A percentile compares a stretch with the other conserved stretches of the same genome.
phyloP scores from a whole-genome alignment of 805 yeast genomes.

The Metschnikowia peoriensis region DNA sequence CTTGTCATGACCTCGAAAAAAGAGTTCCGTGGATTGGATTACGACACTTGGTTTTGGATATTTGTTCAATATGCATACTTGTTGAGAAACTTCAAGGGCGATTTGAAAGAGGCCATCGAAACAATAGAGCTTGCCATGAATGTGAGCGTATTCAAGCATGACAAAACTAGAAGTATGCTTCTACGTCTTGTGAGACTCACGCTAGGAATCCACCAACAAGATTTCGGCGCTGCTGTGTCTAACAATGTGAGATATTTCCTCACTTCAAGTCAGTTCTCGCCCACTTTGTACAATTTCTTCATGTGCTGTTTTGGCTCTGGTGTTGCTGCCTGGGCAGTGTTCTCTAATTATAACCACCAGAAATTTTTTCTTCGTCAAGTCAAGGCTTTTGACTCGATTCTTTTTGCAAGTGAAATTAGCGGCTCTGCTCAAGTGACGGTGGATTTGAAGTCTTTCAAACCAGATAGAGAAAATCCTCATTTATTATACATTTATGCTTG shows the following conservation, averaged over 20 bases:
- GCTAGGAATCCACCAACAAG: conserved; percentile 47
- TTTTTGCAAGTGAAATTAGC: conserved; percentile 48
- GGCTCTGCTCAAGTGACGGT: conserved; percentile 80
- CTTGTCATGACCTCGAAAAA: conserved; percentile 47
- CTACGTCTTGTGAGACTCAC: conserved; percentile 69
- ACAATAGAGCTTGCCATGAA: conserved; percentile 72
- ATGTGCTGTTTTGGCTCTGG: conserved; percentile 67
- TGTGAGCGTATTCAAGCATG: conserved; percentile 74
- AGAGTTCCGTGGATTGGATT: conserved; percentile 71
- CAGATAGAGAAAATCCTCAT: conserved; percentile 56
- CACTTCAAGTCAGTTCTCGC: conserved; percentile 72
- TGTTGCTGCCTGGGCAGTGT: conserved; percentile 51
- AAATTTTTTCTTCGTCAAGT: conserved; percentile 86
- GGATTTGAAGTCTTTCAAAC: conserved; percentile 38
- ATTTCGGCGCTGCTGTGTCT: conserved; percentile 49
- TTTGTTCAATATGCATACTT: conserved; percentile 77
- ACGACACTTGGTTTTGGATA: conserved; percentile 81
- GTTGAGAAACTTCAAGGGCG: conserved; percentile 62
- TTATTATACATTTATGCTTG: conserved; percentile 77
- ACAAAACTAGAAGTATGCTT: conserved; percentile 55
- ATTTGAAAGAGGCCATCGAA: conserved; percentile 48
- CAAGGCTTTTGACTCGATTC: conserved; percentile 79
- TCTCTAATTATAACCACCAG: conserved; percentile 80
- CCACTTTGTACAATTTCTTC: conserved; percentile 64
- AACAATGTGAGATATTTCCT: conserved; percentile 61